Evolutionary conservation across 768 basidiomycete genomes (phyloP).

Genomic region (Russula sp.): DNA sequence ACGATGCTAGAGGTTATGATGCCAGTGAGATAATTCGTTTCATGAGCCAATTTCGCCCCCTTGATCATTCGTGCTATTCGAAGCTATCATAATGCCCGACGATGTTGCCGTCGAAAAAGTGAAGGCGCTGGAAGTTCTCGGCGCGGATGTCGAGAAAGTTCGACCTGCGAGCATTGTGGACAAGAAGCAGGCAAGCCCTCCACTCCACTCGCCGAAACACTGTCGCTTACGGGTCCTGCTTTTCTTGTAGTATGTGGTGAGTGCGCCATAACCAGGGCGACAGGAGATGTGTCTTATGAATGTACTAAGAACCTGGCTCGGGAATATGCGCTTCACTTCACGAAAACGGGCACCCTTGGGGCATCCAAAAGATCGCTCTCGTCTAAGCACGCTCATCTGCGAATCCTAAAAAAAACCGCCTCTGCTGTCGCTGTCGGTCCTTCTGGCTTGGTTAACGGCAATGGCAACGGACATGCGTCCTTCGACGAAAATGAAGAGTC

Average conservation of each 20-base stretch:
- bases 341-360: slow-evolving; percentile 32
- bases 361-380: not conserved
- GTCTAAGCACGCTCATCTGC: slow-evolving; percentile 11
- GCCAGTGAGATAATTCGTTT: slow-evolving; percentile 46
- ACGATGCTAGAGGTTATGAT: slow-evolving; percentile 69
- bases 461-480: slow-evolving; percentile 26
- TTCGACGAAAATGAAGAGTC: slow-evolving; percentile 36
- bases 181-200: slow-evolving; percentile 70
- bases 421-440: slow-evolving; percentile 49
- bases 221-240: slow-evolving; percentile 6
- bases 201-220: slow-evolving; percentile 19
- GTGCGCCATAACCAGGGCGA: slow-evolving; percentile 24
- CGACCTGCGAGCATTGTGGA: slow-evolving; percentile 96
- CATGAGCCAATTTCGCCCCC: not conserved
- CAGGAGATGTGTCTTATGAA: not conserved
- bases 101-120: slow-evolving; percentile 91
- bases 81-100: slow-evolving; percentile 87
- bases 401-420: slow-evolving; percentile 32
- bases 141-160: slow-evolving; percentile 84
- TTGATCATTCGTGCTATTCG: slow-evolving; percentile 6
- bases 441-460: slow-evolving; percentile 30
- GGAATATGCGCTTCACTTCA: slow-evolving; percentile 70
- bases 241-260: slow-evolving; percentile 28
- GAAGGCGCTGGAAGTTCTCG: slow-evolving; percentile 71
- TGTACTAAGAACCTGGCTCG: slow-evolving; percentile 76